These are phyloP conservation scores for Lipomyces orientalis DNA, from an alignment of 805 yeast genomes.

Conservation along the genomic window DNA sequence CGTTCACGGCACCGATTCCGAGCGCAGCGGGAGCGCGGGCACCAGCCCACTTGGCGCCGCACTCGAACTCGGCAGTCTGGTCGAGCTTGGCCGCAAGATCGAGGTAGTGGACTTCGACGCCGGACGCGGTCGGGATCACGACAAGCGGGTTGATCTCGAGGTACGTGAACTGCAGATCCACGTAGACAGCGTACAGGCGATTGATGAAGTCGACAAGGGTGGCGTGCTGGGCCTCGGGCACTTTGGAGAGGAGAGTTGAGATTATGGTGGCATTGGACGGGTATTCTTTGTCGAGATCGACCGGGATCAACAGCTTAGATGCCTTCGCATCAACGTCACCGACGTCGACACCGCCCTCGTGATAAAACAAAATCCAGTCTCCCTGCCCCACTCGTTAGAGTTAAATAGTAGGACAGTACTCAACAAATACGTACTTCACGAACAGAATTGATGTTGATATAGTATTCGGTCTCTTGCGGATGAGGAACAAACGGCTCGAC, in stretches of 20 bases:
- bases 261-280: constrained; percentile 49
- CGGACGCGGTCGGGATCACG: constrained; percentile 49
- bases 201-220: constrained; percentile 53
- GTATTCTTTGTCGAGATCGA: constrained; percentile 50
- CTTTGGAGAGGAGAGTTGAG: constrained; percentile 47
- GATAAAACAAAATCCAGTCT: constrained; percentile 55
- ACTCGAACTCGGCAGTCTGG: constrained; percentile 56
- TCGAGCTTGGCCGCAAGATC: constrained; percentile 56
- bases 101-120: constrained; percentile 53
- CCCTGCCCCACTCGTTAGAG: constrained; percentile 40
- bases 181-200: constrained; percentile 55
- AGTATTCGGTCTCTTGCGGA: constrained; percentile 54
- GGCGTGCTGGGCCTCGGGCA: constrained; percentile 50
- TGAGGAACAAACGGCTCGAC: constrained; percentile 58
- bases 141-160: constrained; percentile 55
- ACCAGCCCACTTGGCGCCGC: constrained; percentile 57
- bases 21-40: constrained; percentile 53
- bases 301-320: constrained; percentile 51
- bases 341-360: constrained; percentile 57
- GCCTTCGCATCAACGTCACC: constrained; percentile 57
- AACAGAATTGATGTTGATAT: constrained; percentile 55
- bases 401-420: too few relatives aligned
- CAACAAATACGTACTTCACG: constrained; percentile 43
- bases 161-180: constrained; percentile 54
- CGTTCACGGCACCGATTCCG: constrained; percentile 43